Conservation (phyloP, 2,329 filamentous ascomycete species). For the Fusarium hostae region DNA sequence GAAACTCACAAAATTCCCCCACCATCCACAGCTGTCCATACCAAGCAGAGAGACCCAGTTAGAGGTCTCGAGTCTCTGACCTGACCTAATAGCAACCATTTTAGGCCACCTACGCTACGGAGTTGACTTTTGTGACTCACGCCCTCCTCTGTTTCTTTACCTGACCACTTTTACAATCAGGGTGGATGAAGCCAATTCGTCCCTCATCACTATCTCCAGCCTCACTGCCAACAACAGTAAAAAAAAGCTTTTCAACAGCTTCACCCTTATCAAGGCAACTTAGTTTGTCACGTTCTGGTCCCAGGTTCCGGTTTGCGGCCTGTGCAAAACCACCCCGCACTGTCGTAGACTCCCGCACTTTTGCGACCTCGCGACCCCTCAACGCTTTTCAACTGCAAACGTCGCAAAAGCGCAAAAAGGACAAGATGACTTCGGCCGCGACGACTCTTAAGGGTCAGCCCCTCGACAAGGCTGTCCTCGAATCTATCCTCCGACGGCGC, state of each 20-base stretch:
- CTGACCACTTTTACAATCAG: conserved; percentile 32
- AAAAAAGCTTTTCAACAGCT: conserved; percentile 18
- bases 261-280: conserved; percentile 35
- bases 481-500: conserved; percentile 86
- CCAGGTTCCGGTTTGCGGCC: conserved; percentile 37
- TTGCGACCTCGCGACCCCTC: conserved; percentile 47
- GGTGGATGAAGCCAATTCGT: conserved; percentile 48
- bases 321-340: conserved; percentile 41
- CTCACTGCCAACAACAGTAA: conserved; percentile 17
- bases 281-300: conserved; percentile 22
- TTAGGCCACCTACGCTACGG: conserved; percentile 9
- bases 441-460: conserved; percentile 91
- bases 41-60: conserved; percentile 18
- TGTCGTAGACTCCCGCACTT: conserved; percentile 40
- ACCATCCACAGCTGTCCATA: conserved; percentile 37
- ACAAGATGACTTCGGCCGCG: conserved; percentile 60
- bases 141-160: conserved; percentile 34
- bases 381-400: conserved; percentile 46
- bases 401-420: conserved; percentile 40
- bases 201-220: conserved; percentile 31
- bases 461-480: conserved; percentile 84
- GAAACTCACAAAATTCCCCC: conserved; percentile 39
- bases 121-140: conserved; percentile 45
- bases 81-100: conserved; percentile 11
- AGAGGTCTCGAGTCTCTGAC: conserved; percentile 8